Evolutionary conservation across 805 yeast species (phyloP), one percentile per base, ranked within the genome.

Genomic region (Candida pini): DNA sequence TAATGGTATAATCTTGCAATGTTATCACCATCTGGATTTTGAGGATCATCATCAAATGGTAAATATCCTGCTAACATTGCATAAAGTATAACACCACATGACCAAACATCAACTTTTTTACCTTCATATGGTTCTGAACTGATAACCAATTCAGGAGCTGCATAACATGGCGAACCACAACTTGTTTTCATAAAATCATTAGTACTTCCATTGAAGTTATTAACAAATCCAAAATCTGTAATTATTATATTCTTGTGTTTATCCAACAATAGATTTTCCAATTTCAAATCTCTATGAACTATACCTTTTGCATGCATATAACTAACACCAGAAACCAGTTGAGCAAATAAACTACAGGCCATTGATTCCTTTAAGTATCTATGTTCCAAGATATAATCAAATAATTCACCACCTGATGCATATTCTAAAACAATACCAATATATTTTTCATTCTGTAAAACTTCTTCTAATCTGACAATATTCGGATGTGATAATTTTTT

Each of bases 81-180:
- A 54, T 88, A 92, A 28, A 92, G 63, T 35, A 92, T 92, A 19
- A 92, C 89, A 40, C 98, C 98, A 50, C 95, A 78, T 0, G 96
- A 86, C 98, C 98, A 92, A 28, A 89, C 82, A 61, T 92, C 98
- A 21, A 87, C 97, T 60, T 87, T 88, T 42, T 87, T 74, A 16
- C 96, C 97, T 47, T 84, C 87, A 56, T 92, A 92, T 12, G 95
- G 88, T 35, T 78, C 73, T 43, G 79, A 85, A 9, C 90, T 81
- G 20, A 88, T 81, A 3, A 92, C 98, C 38, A 92, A 64, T 56
- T 92, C 98, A 0, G 98, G 98, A 2, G 98, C 98, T 0, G 98
- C 98, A 60, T 90, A 90, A 58, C 98, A 90, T 1, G 98, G 98
- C 3, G 96, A 86, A 2, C 98, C 98, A 59, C 98, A 90, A 24